Evolutionary conservation across 2,329 filamentous ascomycete species (phyloP), one percentile per base, ranked within the genome.

Genomic region (Aplosporella prunicola): DNA sequence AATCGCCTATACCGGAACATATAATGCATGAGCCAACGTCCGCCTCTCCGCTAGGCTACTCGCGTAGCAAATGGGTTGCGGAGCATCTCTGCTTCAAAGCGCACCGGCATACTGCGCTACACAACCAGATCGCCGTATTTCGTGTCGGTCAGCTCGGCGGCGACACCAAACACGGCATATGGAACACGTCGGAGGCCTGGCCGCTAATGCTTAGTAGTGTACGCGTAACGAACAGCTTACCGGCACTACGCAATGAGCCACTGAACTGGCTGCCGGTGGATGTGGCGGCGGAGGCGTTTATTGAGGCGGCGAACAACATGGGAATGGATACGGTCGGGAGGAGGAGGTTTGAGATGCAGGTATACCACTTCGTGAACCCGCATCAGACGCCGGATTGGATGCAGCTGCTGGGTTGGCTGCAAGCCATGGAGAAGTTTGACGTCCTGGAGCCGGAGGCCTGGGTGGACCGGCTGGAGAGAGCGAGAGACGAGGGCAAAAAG

Each of bases 21-120:
- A 48, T 68, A 3, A 57, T 66, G 2, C 35, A 47, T 1, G 49
- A 66, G 17, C 65, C 70, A 1, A 46, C 51, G 3, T 55, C 64
- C 23, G 64, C 69, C 1, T 65, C 66, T 2, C 50, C 60, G 0
- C 56, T 74, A 5, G 74, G 74, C 4, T 78, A 78, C 45, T 67
- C 69, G 2, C 63, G 63, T 18, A 75, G 70, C 1, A 69, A 74
- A 51, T 72, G 69, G 68, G 67, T 72, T 3, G 69, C 68, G 0
- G 71, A 75, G 53, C 53, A 59, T 13, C 66, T 76, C 8, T 75
- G 71, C 44, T 46, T 59, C 1, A 47, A 56, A 5, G 66, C 66
- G 11, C 50, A 53, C 30, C 39, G 52, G 16, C 17, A 41, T 17
- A 49, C 47, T 1, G 31, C 45, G 20, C 42, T 59, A 4, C 31